phyloP scores from a whole-genome alignment of 345 rosid species.

The Rubroshorea leprosula region DNA sequence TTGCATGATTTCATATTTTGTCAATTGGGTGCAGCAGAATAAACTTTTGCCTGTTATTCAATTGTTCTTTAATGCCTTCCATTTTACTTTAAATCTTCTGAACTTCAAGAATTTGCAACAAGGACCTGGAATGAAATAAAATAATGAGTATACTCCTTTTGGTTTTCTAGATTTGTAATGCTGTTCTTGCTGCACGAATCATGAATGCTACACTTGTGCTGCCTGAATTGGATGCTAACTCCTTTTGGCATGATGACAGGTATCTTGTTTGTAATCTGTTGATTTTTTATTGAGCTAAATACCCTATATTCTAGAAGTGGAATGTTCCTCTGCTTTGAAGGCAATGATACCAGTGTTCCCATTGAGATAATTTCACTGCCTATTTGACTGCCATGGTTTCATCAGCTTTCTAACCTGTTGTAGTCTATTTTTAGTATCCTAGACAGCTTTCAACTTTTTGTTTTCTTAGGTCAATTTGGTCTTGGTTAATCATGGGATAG shows the following conservation, averaged over 20 bases:
- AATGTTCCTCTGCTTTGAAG: background rate
- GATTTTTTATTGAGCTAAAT: background rate
- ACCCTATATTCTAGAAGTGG: no score
- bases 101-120: background rate
- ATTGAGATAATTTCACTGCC: no score
- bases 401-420: background rate
- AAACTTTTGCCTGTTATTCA: background rate
- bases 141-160: constrained; percentile 8
- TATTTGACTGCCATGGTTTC: no score
- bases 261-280: constrained; percentile 22
- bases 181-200: constrained; percentile 98
- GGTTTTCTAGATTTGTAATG: constrained; percentile 80
- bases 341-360: no score
- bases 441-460: background rate
- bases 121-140: background rate
- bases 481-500: no score
- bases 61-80: background rate
- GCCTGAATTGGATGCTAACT: constrained; percentile 95
- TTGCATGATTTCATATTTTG: background rate
- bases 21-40: background rate
- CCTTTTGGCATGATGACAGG: constrained; percentile 99
- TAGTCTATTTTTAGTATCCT: background rate
- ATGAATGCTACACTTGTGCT: constrained; percentile 98
- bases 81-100: no score
- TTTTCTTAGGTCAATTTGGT: no score